Base-by-base conservation (phyloP, 2,329 filamentous ascomycete species). In the Emergomyces africanus region DNA sequence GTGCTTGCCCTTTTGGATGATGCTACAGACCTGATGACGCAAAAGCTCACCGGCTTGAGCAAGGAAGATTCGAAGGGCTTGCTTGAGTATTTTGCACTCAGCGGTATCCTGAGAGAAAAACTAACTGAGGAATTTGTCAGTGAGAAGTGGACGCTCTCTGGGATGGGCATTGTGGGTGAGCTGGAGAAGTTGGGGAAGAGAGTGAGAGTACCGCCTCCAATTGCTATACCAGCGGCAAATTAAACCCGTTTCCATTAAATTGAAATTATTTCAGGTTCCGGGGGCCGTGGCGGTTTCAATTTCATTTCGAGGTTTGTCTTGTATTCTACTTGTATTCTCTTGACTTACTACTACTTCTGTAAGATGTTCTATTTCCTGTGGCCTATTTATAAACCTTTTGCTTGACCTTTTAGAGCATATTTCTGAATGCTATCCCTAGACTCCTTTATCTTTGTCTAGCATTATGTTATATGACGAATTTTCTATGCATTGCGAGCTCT, bases 81-180 rank as follows among this genome's bases (percentile, higher is more conserved):
- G 66, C 86, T 97, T 84, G 90, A 96, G 77, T 97, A 96, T 76
- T 97, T 92, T 79, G 90, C 89, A 5, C 84, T 83, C 41, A 95
- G 89, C 71, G 94, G 92, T 14, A 78, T 96, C 70, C 71, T 95
- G 69, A 82, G 88, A 63, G 78, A 82, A 62, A 79, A 77, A 51
- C 79, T 96, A 55, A 85, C 88, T 67, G 85, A 91, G 68, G 77
- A 77, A 63, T 79, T 81, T 62, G 86, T 96, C 41, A 79, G 81
- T 25, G 88, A 95, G 79, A 89, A 89, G 76, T 95, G 91, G 90
- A 85, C 84, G 54, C 70, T 96, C 65, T 84, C 85, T 54, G 90
- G 90, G 25, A 84, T 87, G 67, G 91, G 91, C 18, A 82, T 92
- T 57, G 79, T 96, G 51, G 90, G 90, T 8, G 89, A 96, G 79